phyloP scores from a whole-genome alignment of 495 filamentous ascomycete genomes.

The Chaetomidium leptoderma region DNA sequence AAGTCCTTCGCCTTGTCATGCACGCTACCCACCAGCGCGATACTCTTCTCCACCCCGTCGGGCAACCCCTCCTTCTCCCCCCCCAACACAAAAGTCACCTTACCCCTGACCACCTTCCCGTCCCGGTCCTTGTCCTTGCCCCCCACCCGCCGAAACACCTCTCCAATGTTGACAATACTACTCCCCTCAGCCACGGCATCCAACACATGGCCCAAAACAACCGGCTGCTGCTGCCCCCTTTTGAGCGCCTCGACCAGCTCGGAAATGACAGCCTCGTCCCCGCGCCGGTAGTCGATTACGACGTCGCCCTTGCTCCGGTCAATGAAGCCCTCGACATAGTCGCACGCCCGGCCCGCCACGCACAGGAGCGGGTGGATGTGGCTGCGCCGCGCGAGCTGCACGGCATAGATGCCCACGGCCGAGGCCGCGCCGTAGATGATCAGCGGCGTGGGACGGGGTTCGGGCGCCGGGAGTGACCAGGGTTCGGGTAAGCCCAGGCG shows the following conservation, averaged over 20 bases:
- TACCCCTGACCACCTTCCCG: conserved; percentile 33
- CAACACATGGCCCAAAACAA: conserved; percentile 42
- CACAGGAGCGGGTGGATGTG: conserved; percentile 73
- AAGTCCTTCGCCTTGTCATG: conserved; percentile 54
- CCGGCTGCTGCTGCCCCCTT: conserved; percentile 11
- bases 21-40: conserved; percentile 48
- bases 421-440: conserved; percentile 62
- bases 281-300: conserved; percentile 66
- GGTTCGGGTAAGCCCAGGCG: conserved; percentile 59
- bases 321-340: conserved; percentile 57
- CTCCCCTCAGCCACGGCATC: conserved; percentile 59
- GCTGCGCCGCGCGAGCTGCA: conserved; percentile 61
- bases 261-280: conserved; percentile 50
- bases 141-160: conserved; percentile 47
- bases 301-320: conserved; percentile 62
- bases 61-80: conserved; percentile 33
- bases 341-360: conserved; percentile 56
- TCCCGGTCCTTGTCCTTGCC: conserved; percentile 35
- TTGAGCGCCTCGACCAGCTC: conserved; percentile 48
- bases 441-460: conserved; percentile 37
- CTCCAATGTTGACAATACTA: conserved; percentile 42
- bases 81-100: conserved; percentile 54
- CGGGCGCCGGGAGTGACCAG: conserved; percentile 46
- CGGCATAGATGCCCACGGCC: conserved; percentile 63
- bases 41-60: conserved; percentile 30